These are phyloP conservation scores for Oxyria digyna DNA, from an alignment of 148 eudicot species.

Conservation along the genomic window DNA sequence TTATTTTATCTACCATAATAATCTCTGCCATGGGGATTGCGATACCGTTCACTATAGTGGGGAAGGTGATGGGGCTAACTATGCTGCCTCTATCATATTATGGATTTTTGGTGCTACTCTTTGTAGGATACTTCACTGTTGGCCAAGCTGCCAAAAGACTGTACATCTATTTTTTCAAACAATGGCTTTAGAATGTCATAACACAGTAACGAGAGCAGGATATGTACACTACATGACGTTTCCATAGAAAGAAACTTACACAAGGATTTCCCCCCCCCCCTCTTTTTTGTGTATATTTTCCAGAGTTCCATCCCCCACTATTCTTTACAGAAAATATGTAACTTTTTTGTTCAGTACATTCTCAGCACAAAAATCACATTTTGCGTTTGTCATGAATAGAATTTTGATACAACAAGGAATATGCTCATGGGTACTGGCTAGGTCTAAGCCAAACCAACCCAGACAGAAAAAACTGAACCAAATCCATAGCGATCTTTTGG, in stretches of 20 bases:
- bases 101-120: conserved; percentile 30
- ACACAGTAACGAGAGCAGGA: neutral
- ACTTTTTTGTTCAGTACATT: neutral
- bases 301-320: neutral
- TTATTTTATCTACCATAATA: conserved; percentile 27
- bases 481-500: too few relatives aligned
- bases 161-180: conserved; percentile 28
- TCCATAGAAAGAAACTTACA: neutral
- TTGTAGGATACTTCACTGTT: conserved; percentile 28
- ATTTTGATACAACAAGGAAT: neutral
- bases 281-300: neutral
- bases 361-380: neutral
- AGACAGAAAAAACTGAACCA: too few relatives aligned
- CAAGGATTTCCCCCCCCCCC: too few relatives aligned
- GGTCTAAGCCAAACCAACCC: too few relatives aligned
- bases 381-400: neutral
- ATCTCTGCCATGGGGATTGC: conserved; percentile 25
- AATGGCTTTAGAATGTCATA: conserved; percentile 29
- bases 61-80: conserved; percentile 22
- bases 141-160: conserved; percentile 33
- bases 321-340: conserved; percentile 2
- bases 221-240: neutral
- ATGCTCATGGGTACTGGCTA: too few relatives aligned
- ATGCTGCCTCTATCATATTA: conserved; percentile 26
- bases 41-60: conserved; percentile 21